Evolutionary conservation across 2,329 filamentous ascomycete species (phyloP), one percentile per base, ranked within the genome.

Genomic region (Claviceps africana): DNA sequence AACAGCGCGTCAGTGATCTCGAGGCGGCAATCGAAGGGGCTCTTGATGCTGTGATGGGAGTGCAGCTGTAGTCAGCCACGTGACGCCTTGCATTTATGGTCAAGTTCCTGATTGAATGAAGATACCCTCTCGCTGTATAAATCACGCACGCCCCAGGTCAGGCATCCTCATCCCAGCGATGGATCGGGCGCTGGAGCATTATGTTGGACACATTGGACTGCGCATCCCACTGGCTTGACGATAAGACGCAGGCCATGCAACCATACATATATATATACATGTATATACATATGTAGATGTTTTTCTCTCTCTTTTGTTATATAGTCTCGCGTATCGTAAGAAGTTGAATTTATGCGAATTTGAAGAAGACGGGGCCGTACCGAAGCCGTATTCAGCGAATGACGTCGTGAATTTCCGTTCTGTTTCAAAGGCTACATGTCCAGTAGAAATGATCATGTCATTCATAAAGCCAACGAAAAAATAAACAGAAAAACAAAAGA

Each of bases 1-100:
- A 84, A 68, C 70, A 72, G 40, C 68, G 79, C 21, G 77, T 85
- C 3, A 71, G 73, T 19, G 70, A 78, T 57, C 64, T 85, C 3
- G 81, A 85, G 65, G 70, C 67, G 2, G 79, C 73, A 4, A 75
- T 85, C 5, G 81, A 84, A 37, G 74, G 75, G 7, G 81, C 79
- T 2, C 63, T 85, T 51, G 79, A 83, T 59, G 67, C 70, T 47
- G 76, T 80, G n/a, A 77, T 77, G 47, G 77, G 78, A 7, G 64
- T 81, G 2, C 31, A 44, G 9, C 17, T 48, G 22, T 49, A 37
- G 28, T 37, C 17, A 6, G 35, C 5, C 4, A 43, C 5, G 40
- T 35, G n/a, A 22, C 33, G 15, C 21, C 39, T 28, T 42, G 42
- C 48, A n/a, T 13, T 47, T 19, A 21, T 46, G 30, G 19, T 47